Evolutionary conservation across 2,329 filamentous ascomycete species (phyloP).

Genomic region (Calonectria leucothoes): DNA sequence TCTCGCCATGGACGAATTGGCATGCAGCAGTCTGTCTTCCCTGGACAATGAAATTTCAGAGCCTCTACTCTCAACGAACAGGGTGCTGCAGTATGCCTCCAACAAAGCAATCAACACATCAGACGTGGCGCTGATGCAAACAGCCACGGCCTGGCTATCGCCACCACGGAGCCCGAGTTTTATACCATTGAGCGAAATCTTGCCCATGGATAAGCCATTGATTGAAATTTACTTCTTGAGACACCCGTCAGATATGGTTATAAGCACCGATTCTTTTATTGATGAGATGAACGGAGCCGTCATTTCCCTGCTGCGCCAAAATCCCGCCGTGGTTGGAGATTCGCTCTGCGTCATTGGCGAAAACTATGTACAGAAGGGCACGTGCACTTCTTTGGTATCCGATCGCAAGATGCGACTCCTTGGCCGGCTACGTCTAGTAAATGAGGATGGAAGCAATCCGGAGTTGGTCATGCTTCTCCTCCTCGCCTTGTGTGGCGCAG

Average conservation of each 20-base stretch:
- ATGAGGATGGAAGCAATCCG: background rate
- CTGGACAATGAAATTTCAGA: background rate
- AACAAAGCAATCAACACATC: rapidly evolving
- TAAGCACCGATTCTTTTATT: background rate
- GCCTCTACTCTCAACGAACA: too few species aligned
- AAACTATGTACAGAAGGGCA: background rate
- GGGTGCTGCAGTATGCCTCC: background rate
- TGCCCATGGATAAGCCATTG: background rate
- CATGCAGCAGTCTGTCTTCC: background rate
- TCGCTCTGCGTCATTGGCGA: background rate
- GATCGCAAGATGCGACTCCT: background rate
- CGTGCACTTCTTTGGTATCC: background rate
- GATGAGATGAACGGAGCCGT: background rate
- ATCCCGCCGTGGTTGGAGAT: background rate
- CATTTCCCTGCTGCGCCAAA: background rate
- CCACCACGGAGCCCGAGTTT: background rate
- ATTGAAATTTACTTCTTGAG: background rate
- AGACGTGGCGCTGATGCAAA: background rate
- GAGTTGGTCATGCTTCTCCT: background rate
- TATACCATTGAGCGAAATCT: background rate
- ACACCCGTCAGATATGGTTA: background rate
- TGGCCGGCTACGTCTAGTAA: background rate
- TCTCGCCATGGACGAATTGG: background rate
- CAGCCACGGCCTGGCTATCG: background rate
- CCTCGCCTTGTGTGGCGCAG: background rate